Percentiles rank a stretch among this genome's conserved stretches.
Evolutionary conservation across 345 rosid species (phyloP).

Genomic region (Syzygium jambos): DNA sequence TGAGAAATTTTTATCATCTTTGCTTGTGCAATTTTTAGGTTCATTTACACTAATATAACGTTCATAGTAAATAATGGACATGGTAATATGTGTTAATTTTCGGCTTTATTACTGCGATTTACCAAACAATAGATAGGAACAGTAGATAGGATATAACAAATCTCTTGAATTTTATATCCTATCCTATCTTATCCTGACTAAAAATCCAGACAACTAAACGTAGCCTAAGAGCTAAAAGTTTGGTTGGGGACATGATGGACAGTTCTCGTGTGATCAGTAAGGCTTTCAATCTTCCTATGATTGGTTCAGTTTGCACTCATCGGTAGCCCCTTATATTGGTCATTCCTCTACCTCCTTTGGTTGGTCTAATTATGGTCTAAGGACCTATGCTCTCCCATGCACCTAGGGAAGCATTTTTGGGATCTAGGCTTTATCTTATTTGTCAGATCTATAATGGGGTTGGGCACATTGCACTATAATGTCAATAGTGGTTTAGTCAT

Average conservation of each 20-base stretch:
- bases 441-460: accelerated
- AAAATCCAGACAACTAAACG: too few relatives aligned
- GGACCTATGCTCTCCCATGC: not conserved
- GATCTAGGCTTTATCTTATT: not conserved
- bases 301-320: not conserved
- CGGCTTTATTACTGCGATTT: too few relatives aligned
- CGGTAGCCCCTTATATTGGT: not conserved
- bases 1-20: too few relatives aligned
- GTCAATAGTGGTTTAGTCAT: accelerated
- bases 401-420: not conserved
- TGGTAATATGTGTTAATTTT: too few relatives aligned
- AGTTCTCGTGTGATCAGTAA: not conserved
- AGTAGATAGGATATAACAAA: too few relatives aligned
- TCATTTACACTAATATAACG: too few relatives aligned
- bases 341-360: not conserved
- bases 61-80: too few relatives aligned
- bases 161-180: too few relatives aligned
- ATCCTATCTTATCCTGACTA: too few relatives aligned
- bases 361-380: not conserved
- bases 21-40: too few relatives aligned
- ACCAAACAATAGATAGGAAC: too few relatives aligned
- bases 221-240: not conserved
- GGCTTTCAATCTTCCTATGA: not conserved
- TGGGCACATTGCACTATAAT: accelerated
- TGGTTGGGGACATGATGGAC: accelerated